Base-by-base conservation (phyloP, 23 red algal genomes). In the Chondrus crispus region DNA sequence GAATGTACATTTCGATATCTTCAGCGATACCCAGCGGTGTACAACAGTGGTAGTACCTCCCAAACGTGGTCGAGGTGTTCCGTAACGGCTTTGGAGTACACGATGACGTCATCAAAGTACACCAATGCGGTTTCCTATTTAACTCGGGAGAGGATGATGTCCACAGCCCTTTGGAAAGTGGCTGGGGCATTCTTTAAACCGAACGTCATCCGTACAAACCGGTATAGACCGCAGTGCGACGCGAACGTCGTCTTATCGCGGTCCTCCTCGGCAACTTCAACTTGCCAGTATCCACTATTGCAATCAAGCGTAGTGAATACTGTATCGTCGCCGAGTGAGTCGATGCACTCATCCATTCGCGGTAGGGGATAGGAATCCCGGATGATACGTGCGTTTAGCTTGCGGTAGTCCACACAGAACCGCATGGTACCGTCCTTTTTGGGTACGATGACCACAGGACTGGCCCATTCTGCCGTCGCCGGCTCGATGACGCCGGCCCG, bases 21-120 rank as follows among this genome's bases (percentile, higher is more conserved):
- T n/a, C n/a, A n/a, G n/a, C n/a, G n/a, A n/a, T n/a, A n/a, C n/a
- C n/a, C n/a, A n/a, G n/a, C n/a, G n/a, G n/a, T n/a, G n/a, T n/a
- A n/a, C n/a, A n/a, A n/a, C n/a, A n/a, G n/a, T n/a, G n/a, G n/a
- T n/a, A n/a, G n/a, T n/a, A n/a, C n/a, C n/a, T n/a, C 60, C 8
- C 60, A 0, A n/a, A n/a, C 60, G 47, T 83, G 78, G 26, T n/a
- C 35, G 60, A 1, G 35, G 35, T 66, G 60, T 32, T 66, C 60
- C 18, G 60, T 32, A 0, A 66, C 60, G 60, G 60, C 26, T 32
- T 66, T 66, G 35, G 1, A 66, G 18, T 66, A 85, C 36, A 85
- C 43, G 20, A 85, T 85, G 22, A 85, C 81, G 43, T 85, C 81
- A 85, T 85, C 30, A 9, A 68, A 64, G 51, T 85, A 85, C 20